A percentile compares a stretch with the other conserved stretches of the same genome.
phyloP scores from a whole-genome alignment of 1,284 basidiomycete genomes.

The Leccinum solheimii region DNA sequence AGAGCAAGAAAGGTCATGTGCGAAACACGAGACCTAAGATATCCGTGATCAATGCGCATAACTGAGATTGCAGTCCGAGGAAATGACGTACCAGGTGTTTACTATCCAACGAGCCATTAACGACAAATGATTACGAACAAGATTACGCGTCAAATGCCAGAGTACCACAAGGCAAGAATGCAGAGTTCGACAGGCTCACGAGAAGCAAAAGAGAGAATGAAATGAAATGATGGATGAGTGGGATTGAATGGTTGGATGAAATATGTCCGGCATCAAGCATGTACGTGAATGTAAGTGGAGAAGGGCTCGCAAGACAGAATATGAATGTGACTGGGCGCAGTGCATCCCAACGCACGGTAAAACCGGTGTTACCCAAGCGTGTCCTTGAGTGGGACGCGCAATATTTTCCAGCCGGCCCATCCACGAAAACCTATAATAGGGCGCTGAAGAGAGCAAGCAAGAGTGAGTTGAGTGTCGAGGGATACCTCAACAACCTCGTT shows the following conservation, averaged over 20 bases:
- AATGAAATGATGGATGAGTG: neutral
- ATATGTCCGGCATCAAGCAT: conserved; percentile 3
- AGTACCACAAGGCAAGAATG: neutral
- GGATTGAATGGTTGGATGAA: conserved; percentile 1
- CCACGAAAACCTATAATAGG: neutral
- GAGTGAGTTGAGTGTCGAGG: neutral
- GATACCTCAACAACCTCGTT: neutral
- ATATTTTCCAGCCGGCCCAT: neutral
- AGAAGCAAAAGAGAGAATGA: neutral
- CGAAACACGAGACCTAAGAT: neutral
- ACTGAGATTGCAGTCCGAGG: neutral
- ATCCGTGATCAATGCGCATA: conserved; percentile 1
- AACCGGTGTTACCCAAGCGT: neutral
- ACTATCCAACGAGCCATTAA: conserved; percentile 2
- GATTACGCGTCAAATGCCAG: neutral
- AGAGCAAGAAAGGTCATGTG: neutral
- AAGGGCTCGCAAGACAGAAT: neutral
- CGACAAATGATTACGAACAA: conserved; percentile 5
- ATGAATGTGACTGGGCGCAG: neutral
- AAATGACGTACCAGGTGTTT: conserved; percentile 13
- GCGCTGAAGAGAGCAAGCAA: neutral
- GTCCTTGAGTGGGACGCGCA: neutral
- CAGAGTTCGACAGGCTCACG: neutral
- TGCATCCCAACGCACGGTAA: neutral
- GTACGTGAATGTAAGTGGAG: conserved; percentile 9